These are phyloP conservation scores for Vanrija sp. DNA, from an alignment of 1,284 basidiomycete species.

Conservation along the genomic window DNA sequence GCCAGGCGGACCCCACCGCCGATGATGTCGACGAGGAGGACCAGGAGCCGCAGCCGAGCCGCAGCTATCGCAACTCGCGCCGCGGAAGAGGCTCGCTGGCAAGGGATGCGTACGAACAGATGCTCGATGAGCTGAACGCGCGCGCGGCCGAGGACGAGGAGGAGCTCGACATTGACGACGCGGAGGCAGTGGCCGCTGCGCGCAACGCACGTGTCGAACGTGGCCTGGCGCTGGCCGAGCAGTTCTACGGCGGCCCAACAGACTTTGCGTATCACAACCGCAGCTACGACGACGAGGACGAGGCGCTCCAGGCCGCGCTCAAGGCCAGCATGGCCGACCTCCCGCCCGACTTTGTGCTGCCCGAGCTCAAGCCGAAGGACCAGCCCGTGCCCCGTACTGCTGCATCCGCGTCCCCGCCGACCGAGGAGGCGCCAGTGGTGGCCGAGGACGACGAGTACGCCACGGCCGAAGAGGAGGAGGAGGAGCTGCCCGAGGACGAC, in stretches of 20 bases:
- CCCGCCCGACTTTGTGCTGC: slow-evolving; percentile 45
- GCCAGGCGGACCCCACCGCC: slow-evolving; percentile 14
- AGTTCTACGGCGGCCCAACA: slow-evolving; percentile 24
- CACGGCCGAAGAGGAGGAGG: slow-evolving; percentile 15
- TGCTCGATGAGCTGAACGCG: slow-evolving; percentile 1
- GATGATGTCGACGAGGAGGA: slow-evolving; percentile 12
- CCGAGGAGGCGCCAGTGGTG: slow-evolving; percentile 4
- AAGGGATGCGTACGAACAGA: neutral
- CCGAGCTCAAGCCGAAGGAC: slow-evolving; percentile 12
- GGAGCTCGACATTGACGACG: slow-evolving; percentile 12
- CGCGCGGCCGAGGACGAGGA: slow-evolving; percentile 40
- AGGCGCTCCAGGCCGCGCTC: slow-evolving; percentile 76
- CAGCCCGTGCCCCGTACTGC: slow-evolving; percentile 34
- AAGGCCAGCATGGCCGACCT: slow-evolving; percentile 70
- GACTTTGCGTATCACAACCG: slow-evolving; percentile 40
- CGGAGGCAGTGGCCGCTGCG: too few species aligned
- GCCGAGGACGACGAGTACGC: slow-evolving; percentile 11
- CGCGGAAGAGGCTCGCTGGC: slow-evolving; percentile 6
- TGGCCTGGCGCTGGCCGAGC: slow-evolving; percentile 1
- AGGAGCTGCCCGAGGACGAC: slow-evolving; percentile 31
- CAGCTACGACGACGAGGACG: slow-evolving; percentile 78
- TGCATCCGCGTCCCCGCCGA: slow-evolving; percentile 1
- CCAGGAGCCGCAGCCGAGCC: neutral
- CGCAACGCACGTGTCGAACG: too few species aligned
- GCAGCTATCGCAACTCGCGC: neutral